Base-by-base conservation (phyloP, 768 basidiomycete species). In the Mrakia gelida region DNA sequence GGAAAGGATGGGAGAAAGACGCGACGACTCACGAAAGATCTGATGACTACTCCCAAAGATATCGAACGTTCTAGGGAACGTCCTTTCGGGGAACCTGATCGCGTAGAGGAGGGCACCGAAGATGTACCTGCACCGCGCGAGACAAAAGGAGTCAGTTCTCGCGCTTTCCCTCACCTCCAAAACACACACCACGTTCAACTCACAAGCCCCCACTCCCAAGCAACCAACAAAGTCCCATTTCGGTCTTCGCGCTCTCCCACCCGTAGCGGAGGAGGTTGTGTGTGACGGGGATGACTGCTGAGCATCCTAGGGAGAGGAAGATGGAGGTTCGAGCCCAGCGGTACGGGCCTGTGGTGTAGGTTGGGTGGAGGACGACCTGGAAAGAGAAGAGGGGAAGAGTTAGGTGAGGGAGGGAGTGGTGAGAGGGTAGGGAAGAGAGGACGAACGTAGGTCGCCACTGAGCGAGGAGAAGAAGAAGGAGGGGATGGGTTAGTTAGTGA, bases 21-120 rank as follows among this genome's bases (percentile, higher is more conserved):
- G n/a, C n/a, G n/a, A n/a, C n/a, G n/a, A 71, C 70, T 28, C 83
- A 82, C 95, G 95, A 84, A 97, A 95, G 81, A 96, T 91, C 84
- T 95, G 92, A 86, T 96, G 94, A 28, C 92, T 93, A 0, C 92
- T 88, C 75, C 90, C 88, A 81, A 92, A 88, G 81, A 88, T 87
- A 85, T 95, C 93, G 84, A 94, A 94, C 80, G 84, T 88, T 54
- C 93, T 93, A 8, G 92, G 92, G 10, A 87, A 85, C 79, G 90
- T 85, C 56, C 89, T 87, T 82, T 95, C 94, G 63, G 93, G 94
- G 75, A 93, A 87, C 71, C 93, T 89, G 82, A 91, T 90, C 70
- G 93, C 93, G 85, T 93, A 95, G 56, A 93, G 86, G 79, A 92
- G 83, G 34, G 94, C 94, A 56, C 94, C 94, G 34, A 82, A 81